These are phyloP conservation scores for Beauveria caledonica DNA, from an alignment of 2,329 filamentous ascomycete genomes.

Conservation along the genomic window DNA sequence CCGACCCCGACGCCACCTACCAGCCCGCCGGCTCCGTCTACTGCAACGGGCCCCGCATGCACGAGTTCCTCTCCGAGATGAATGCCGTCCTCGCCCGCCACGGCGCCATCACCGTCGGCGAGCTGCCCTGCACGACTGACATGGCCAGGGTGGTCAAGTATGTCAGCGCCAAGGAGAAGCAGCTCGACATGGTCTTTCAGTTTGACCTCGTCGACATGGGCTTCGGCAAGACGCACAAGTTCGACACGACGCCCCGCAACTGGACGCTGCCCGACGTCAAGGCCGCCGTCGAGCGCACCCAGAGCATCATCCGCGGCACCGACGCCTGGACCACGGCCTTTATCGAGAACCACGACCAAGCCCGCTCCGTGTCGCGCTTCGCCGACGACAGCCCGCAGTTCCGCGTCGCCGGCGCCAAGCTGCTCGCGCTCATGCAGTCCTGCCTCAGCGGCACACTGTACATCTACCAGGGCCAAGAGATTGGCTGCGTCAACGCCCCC, in stretches of 20 bases:
- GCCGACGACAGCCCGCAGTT: conserved; percentile 40
- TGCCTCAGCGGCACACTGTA: conserved; percentile 53
- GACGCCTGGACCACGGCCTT: conserved; percentile 58
- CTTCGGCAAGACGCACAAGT: conserved; percentile 40
- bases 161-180: conserved; percentile 47
- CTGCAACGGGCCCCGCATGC: conserved; percentile 60
- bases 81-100: conserved; percentile 51
- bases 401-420: conserved; percentile 44
- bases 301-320: conserved; percentile 41
- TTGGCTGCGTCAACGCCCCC: conserved; percentile 56
- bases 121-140: conserved; percentile 56
- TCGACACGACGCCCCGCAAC: conserved; percentile 38
- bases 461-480: conserved; percentile 60
- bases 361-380: conserved; percentile 48
- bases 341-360: conserved; percentile 59
- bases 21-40: conserved; percentile 51
- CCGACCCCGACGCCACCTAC: conserved; percentile 34
- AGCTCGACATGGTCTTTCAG: conserved; percentile 64
- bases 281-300: conserved; percentile 38
- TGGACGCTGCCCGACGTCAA: conserved; percentile 43
- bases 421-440: conserved; percentile 46
- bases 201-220: conserved; percentile 58
- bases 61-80: conserved; percentile 62
- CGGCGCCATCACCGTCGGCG: conserved; percentile 62
- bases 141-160: conserved; percentile 49